Evolutionary conservation across 164 flowering plant species (phyloP), one percentile per base, ranked within the genome.

Genomic region (Aristolochia californica): DNA sequence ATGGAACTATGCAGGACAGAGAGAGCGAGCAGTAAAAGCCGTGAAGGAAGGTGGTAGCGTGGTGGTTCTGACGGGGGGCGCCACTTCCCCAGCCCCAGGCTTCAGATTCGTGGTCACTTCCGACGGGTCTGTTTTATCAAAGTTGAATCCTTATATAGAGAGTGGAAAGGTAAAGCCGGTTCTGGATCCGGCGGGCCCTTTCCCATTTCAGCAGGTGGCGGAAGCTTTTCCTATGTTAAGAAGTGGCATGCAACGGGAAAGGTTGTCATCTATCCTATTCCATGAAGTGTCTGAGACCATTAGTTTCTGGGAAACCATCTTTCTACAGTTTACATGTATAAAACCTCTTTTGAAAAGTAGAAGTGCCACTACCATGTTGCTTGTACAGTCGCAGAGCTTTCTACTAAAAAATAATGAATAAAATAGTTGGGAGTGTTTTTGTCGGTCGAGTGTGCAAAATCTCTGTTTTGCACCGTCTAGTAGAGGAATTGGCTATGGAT

Each of bases 31-130:
- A 4, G 89, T 83, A 61, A 93, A 89, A 70, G 96, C 64, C 4
- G 66, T 87, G 55, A 93, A 87, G 67, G 97, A 87, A 78, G 99
- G 97, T 0, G 99, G 99, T 22, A 84, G 81, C 34, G 87, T 85
- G 22, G 96, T 93, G 67, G 85, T 70, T 34, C 64, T 93, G 51
- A 83, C 89, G 2, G 90, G 94, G 20, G 83, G 91, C 0, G 85
- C 78, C 28, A 72, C 81, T 5, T 83, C 95, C 9, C 97, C 98
- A 15, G 97, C 95, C 9, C 97, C 98, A 15, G 97, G 85, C 49
- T 87, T 87, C 75, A 77, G 82, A 74, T 93, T 89, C 67, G 87
- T 87, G 11, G 87, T 93, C 34, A 89, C 95, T 25, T 87, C 97
- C 20, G 75, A 80, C 43, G 97, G 97, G 24, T 79, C 66, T 0